Base-by-base conservation (phyloP, 2,329 filamentous ascomycete genomes). In the Tolypocladium amazonense region DNA sequence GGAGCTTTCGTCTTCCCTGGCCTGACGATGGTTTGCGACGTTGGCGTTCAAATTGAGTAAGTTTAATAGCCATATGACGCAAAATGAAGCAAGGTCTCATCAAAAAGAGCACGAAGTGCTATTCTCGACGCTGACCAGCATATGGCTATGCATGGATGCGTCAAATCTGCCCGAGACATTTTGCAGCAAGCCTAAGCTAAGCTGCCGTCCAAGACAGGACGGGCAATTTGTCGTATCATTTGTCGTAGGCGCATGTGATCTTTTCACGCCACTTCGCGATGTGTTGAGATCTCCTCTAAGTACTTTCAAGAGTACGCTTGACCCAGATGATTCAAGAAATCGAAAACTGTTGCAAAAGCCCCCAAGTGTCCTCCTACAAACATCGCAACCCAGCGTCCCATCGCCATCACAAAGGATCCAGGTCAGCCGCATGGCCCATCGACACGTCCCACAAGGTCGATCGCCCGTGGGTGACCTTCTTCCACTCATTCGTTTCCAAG, bases 401-500 rank as follows among this genome's bases (percentile, higher is more conserved):
- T 12, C 23, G 45, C 30, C 33, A 18, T 47, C 58, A 68, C 58
- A 66, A 53, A 12, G 60, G 59, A 18, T 65, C 57, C 54, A 67
- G 55, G n/a, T 66, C 62, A 15, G 60, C 58, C 33, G 62, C 66
- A 30, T 65, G 58, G 35, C 68, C 67, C 56, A 66, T 37, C 9
- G 62, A 65, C 25, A 59, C 57, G 43, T 66, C 58, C 61, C 64
- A 70, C 15, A 65, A 30, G 20, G 68, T 70, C n/a, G 60, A 59
- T 52, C 69, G 63, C 30, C 69, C 70, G 33, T 66, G 62, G 5
- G 66, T 67, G 18, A 64, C 62, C 55, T 62, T 62, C n/a, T 62
- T 45, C 68, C 68, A 71, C 56, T 68, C 69, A 11, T 65, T 59
- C 11, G 68, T 67, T 18, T 62, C 56, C 59, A 63, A 63, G 4